Percentiles rank a stretch among this genome's conserved stretches.
Conservation (phyloP, 805 yeast species). For the Wickerhamomyces kurtzmanii region DNA sequence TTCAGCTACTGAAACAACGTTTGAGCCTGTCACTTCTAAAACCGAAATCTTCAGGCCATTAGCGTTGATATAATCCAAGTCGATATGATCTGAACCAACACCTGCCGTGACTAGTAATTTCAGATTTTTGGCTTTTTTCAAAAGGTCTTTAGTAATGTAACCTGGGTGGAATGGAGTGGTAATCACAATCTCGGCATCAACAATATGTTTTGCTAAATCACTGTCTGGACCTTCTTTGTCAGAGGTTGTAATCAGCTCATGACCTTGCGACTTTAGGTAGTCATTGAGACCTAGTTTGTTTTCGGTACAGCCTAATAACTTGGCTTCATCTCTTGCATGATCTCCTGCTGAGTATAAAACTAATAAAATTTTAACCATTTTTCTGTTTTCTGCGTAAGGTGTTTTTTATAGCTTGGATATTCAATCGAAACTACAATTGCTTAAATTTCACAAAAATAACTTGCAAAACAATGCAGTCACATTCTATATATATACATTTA, state of each 20-base stretch:
- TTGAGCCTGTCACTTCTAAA: constrained; percentile 75
- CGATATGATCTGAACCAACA: constrained; percentile 78
- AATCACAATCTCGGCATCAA: constrained; percentile 67
- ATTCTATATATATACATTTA: too few species aligned
- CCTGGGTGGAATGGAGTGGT: constrained; percentile 83
- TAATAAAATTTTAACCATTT: constrained; percentile 42
- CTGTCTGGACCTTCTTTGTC: constrained; percentile 58
- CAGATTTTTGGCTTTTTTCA: constrained; percentile 60
- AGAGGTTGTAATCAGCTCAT: constrained; percentile 52
- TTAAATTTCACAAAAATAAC: too few species aligned
- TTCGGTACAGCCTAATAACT: constrained; percentile 61
- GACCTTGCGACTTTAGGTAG: constrained; percentile 59
- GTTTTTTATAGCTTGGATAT: too few species aligned
- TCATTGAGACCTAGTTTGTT: constrained; percentile 64
- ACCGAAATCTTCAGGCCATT: constrained; percentile 56
- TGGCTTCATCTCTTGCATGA: constrained; percentile 51
- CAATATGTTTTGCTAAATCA: constrained; percentile 52
- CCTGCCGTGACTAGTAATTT: constrained; percentile 73
- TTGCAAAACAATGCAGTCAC: too few species aligned
- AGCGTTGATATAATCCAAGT: constrained; percentile 51
- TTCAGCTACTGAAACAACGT: constrained; percentile 74
- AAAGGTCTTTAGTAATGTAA: constrained; percentile 57
- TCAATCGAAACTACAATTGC: too few species aligned
- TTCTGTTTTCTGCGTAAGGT: too few species aligned
- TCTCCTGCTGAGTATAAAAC: constrained; percentile 49